A percentile compares a stretch with the other conserved stretches of the same genome.
phyloP scores from a whole-genome alignment of 768 basidiomycete species.

The Fomitopsis serialis region DNA sequence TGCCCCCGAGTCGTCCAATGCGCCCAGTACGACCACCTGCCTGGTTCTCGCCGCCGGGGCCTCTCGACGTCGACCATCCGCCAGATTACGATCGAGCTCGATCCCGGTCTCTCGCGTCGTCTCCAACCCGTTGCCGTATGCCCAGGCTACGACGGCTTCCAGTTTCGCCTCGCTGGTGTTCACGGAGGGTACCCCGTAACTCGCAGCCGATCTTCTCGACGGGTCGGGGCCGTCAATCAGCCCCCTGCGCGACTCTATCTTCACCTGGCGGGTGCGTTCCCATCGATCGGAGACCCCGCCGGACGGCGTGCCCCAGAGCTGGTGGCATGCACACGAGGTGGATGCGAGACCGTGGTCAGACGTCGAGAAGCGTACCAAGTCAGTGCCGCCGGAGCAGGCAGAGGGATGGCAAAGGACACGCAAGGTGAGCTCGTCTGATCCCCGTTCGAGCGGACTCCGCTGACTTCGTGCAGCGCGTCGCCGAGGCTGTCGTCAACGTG shows the following conservation, averaged over 20 bases:
- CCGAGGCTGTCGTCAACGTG: slow-evolving; percentile 26
- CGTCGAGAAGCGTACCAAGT: slow-evolving; percentile 16
- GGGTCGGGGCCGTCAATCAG: slow-evolving; percentile 7
- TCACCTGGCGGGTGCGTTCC: slow-evolving; percentile 7
- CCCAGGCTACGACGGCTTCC: slow-evolving; percentile 7
- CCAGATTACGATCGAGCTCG: background rate
- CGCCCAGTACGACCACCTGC: background rate
- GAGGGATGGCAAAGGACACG: slow-evolving; percentile 24
- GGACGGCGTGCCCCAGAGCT: slow-evolving; percentile 15
- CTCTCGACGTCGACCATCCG: slow-evolving; percentile 17
- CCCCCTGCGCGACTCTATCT: slow-evolving; percentile 13
- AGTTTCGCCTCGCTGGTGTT: slow-evolving; percentile 6
- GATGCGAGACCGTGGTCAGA: slow-evolving; percentile 20
- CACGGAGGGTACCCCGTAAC: slow-evolving; percentile 2
- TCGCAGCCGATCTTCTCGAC: slow-evolving; percentile 10
- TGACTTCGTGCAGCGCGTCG: slow-evolving; percentile 14
- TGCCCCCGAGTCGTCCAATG: background rate
- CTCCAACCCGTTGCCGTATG: slow-evolving; percentile 9
- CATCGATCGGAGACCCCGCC: slow-evolving; percentile 11
- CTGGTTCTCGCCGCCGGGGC: slow-evolving; percentile 4
- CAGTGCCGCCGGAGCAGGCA: slow-evolving; percentile 23
- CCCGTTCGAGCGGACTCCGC: background rate
- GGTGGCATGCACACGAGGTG: slow-evolving; percentile 17
- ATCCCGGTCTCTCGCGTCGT: slow-evolving; percentile 10
- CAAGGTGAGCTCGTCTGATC: slow-evolving; percentile 12